These are phyloP conservation scores for Penicillium janthinellum DNA, from an alignment of 2,329 filamentous ascomycete genomes.

Conservation along the genomic window DNA sequence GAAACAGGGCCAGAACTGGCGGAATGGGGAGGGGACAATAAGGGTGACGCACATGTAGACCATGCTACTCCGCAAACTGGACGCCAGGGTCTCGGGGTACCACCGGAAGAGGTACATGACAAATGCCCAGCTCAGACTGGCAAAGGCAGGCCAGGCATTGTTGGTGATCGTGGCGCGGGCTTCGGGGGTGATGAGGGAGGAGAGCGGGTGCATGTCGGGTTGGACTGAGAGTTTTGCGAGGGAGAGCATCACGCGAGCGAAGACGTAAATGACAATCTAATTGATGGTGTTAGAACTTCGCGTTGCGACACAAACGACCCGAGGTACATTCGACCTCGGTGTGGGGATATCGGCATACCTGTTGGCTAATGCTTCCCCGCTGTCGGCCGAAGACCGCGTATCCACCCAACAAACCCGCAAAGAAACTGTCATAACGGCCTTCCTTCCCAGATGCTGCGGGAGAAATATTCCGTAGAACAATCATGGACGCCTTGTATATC, in stretches of 20 bases:
- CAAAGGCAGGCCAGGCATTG: conserved; percentile 91
- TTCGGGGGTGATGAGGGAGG: conserved; percentile 47
- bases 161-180: conserved; percentile 56
- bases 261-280: conserved; percentile 96
- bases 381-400: conserved; percentile 88
- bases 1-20: neutral
- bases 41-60: conserved; percentile 78
- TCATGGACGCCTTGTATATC: conserved; percentile 83
- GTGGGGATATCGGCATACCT: conserved; percentile 32
- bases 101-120: conserved; percentile 96
- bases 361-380: conserved; percentile 82
- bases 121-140: conserved; percentile 82
- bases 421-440: conserved; percentile 78
- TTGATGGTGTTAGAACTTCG: conserved; percentile 11
- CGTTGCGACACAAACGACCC: neutral
- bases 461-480: conserved; percentile 66
- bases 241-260: conserved; percentile 84
- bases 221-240: conserved; percentile 81
- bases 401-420: conserved; percentile 84
- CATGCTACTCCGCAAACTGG: conserved; percentile 92
- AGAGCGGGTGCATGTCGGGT: conserved; percentile 49
- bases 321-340: neutral
- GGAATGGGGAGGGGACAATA: neutral
- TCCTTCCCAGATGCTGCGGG: conserved; percentile 53
- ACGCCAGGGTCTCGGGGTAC: conserved; percentile 88